Percentiles rank a stretch among this genome's conserved stretches.
Evolutionary conservation across 768 basidiomycete species (phyloP).

Genomic region (Pleurotus eryngii): DNA sequence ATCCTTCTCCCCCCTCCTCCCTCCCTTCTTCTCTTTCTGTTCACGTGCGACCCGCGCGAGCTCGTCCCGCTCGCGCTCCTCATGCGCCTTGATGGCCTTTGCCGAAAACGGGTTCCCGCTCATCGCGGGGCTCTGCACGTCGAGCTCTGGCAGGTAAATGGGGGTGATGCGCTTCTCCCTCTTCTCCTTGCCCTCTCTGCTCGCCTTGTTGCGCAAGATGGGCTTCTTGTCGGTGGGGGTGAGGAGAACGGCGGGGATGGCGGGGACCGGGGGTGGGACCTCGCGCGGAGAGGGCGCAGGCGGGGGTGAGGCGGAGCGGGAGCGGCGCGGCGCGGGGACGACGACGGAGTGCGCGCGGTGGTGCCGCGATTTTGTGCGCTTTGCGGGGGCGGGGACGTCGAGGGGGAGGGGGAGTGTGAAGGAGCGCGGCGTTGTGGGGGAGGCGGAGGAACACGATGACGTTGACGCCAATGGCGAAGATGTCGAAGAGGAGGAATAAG

Average conservation of each 20-base stretch:
- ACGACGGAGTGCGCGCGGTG: slow-evolving; percentile 33
- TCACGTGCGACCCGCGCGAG: too few relatives aligned
- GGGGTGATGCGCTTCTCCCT: slow-evolving; percentile 16
- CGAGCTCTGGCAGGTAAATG: slow-evolving; percentile 29
- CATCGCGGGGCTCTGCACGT: slow-evolving; percentile 9
- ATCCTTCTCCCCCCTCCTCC: slow-evolving; percentile 15
- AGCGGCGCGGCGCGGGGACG: slow-evolving; percentile 19
- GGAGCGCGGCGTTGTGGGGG: slow-evolving; percentile 26
- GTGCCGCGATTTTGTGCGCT: slow-evolving; percentile 18
- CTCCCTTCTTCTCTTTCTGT: not conserved
- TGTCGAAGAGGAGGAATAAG: slow-evolving; percentile 8
- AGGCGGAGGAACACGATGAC: not conserved
- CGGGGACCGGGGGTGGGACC: slow-evolving; percentile 55
- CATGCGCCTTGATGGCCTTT: too few relatives aligned
- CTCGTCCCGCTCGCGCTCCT: too few relatives aligned
- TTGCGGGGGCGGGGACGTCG: slow-evolving; percentile 13
- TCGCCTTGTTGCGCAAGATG: slow-evolving; percentile 22
- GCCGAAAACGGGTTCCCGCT: too few relatives aligned
- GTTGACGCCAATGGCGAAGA: slow-evolving; percentile 1
- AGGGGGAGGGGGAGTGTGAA: slow-evolving; percentile 12
- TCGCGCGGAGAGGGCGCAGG: slow-evolving; percentile 37
- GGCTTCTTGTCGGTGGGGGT: slow-evolving; percentile 31
- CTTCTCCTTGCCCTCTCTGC: not conserved
- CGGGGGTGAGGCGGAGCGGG: slow-evolving; percentile 45
- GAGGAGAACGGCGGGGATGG: slow-evolving; percentile 46